Conservation (phyloP, 129 eudicot species). For the Cynara cardunculus region DNA sequence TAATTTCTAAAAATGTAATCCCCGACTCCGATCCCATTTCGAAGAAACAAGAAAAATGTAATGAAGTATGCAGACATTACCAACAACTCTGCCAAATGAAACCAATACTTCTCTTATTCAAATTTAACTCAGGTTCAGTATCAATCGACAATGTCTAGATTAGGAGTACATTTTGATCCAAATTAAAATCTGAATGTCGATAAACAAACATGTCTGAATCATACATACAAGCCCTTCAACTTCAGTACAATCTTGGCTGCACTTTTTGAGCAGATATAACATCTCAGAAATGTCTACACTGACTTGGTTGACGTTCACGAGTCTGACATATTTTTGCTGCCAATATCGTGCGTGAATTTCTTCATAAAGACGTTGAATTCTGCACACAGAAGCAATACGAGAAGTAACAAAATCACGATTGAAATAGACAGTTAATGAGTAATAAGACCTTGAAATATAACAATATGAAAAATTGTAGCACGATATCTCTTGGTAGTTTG, state of each 20-base stretch:
- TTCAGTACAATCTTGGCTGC: neutral
- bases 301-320: neutral
- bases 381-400: neutral
- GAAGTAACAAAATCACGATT: neutral
- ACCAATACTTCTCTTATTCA: neutral
- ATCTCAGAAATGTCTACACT: slow-evolving; percentile 2
- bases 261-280: slow-evolving; percentile 7
- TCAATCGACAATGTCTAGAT: neutral
- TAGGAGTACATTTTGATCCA: neutral
- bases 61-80: neutral
- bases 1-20: too few relatives aligned
- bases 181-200: neutral
- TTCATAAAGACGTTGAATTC: neutral
- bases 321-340: neutral
- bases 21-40: too few relatives aligned
- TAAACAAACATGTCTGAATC: neutral
- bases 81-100: neutral
- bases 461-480: too few relatives aligned
- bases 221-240: neutral
- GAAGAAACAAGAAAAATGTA: neutral
- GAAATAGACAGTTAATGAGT: neutral
- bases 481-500: neutral
- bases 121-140: neutral
- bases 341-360: neutral
- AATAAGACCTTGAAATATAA: slow-evolving; percentile 9